Evolutionary conservation across 257 asterid species (phyloP).

Genomic region (Linderniella brevidens): DNA sequence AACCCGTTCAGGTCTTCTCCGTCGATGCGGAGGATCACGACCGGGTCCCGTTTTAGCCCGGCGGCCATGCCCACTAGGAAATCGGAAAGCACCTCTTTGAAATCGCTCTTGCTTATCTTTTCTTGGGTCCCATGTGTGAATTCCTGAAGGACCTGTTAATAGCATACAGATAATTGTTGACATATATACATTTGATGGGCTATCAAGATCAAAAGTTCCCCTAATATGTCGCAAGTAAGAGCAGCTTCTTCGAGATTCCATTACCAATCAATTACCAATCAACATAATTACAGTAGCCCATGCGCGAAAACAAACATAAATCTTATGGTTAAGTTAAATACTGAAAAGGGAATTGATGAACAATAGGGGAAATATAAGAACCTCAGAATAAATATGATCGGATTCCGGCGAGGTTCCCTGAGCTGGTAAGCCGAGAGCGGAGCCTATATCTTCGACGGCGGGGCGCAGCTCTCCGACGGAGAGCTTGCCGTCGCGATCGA

Average conservation of each 20-base stretch:
- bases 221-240: too few species aligned
- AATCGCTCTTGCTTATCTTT: conserved; percentile 38
- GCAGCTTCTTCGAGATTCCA: too few species aligned
- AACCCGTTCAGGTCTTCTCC: conserved; percentile 54
- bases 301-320: too few species aligned
- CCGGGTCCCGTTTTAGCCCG: conserved; percentile 60
- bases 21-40: conserved; percentile 65
- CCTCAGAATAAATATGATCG: conserved; percentile 55
- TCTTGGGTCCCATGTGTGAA: conserved; percentile 48
- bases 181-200: too few species aligned
- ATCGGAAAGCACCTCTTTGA: conserved; percentile 49
- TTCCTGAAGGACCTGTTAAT: conserved; percentile 65
- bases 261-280: too few species aligned
- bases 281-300: too few species aligned
- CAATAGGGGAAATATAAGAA: background rate
- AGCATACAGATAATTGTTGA: background rate
- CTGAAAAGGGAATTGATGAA: conserved; percentile 1
- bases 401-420: conserved; percentile 41
- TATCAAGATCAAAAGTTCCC: too few species aligned
- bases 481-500: conserved; percentile 48
- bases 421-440: conserved; percentile 57
- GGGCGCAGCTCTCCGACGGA: conserved; percentile 52
- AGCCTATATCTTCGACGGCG: conserved; percentile 61
- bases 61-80: conserved; percentile 64
- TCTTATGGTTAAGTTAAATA: too few species aligned